Evolutionary conservation across 495 filamentous ascomycete genomes (phyloP).

Genomic region (Articulospora tetracladia): DNA sequence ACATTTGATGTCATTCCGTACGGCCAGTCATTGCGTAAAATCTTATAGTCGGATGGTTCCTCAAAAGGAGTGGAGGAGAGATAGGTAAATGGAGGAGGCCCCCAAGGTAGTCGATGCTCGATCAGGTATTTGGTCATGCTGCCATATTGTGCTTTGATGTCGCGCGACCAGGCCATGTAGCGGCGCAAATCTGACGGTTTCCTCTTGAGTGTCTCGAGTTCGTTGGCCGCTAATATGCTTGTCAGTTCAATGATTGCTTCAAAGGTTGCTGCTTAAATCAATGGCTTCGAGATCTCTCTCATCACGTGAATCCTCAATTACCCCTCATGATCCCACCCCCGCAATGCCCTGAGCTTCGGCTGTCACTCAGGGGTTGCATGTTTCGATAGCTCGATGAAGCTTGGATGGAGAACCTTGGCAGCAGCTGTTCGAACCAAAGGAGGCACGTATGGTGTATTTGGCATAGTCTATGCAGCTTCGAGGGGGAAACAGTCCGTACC

Average conservation of each 20-base stretch:
- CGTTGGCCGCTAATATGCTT: constrained; percentile 53
- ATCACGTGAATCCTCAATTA: neutral
- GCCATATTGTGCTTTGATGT: constrained; percentile 69
- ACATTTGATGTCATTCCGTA: constrained; percentile 73
- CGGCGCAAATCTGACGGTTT: constrained; percentile 78
- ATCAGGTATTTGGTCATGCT: constrained; percentile 74
- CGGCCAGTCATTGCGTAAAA: constrained; percentile 88
- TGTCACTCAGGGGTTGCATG: neutral
- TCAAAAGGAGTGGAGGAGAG: constrained; percentile 59
- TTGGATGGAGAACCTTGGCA: neutral
- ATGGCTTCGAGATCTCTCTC: neutral
- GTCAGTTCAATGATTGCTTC: neutral
- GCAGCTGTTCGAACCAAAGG: too few species aligned
- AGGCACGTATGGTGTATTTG: too few species aligned
- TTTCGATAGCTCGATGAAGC: neutral
- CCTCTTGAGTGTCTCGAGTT: constrained; percentile 72
- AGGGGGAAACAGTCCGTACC: constrained; percentile 39
- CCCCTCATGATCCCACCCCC: too few species aligned
- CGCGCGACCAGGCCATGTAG: constrained; percentile 75
- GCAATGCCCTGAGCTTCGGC: too few species aligned
- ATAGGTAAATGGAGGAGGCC: constrained; percentile 44
- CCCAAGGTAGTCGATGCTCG: constrained; percentile 70
- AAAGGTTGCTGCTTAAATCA: too few species aligned
- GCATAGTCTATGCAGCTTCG: too few species aligned
- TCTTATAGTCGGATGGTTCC: constrained; percentile 66